A percentile compares a stretch with the other conserved stretches of the same genome.
These are phyloP conservation scores for Tetrahymena thermophila DNA, from an alignment of 73 alveolate genomes.

Conservation along the genomic window DNA sequence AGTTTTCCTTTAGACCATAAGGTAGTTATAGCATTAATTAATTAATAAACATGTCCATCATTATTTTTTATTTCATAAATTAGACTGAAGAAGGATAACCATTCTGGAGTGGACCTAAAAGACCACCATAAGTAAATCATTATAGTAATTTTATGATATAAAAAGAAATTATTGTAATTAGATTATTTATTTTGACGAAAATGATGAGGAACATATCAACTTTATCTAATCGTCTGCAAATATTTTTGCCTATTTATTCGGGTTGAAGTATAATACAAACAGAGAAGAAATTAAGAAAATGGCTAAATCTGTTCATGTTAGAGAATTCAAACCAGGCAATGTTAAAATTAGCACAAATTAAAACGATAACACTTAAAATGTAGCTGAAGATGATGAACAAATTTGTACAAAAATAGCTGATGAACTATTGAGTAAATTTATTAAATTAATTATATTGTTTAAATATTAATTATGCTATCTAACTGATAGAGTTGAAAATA, in stretches of 20 bases:
- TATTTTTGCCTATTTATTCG: conserved; percentile 68
- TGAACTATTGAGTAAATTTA: conserved; percentile 41
- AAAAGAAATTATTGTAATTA: background rate
- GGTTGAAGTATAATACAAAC: conserved; percentile 38
- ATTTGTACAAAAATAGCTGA: conserved; percentile 48
- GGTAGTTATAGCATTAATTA: background rate
- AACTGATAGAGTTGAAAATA: conserved; percentile 40
- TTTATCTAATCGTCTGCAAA: conserved; percentile 75
- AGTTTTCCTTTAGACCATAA: conserved; percentile 80
- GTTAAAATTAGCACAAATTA: conserved; percentile 73
- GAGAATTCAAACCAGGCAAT: conserved; percentile 67
- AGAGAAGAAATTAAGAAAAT: conserved; percentile 50
- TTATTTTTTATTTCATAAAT: background rate
- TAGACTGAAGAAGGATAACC: conserved; percentile 82
- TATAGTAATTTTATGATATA: background rate
- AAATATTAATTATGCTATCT: background rate
- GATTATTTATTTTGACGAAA: conserved; percentile 44
- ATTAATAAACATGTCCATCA: background rate
- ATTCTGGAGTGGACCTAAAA: conserved; percentile 95
- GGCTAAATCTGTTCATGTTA: conserved; percentile 55
- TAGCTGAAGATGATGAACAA: conserved; percentile 38
- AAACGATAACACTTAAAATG: conserved; percentile 49
- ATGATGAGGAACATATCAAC: conserved; percentile 64
- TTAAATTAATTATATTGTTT: background rate
- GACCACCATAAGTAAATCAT: conserved; percentile 63